Evolutionary conservation across 305 asterid species (phyloP).

Genomic region (Andrographis paniculata): DNA sequence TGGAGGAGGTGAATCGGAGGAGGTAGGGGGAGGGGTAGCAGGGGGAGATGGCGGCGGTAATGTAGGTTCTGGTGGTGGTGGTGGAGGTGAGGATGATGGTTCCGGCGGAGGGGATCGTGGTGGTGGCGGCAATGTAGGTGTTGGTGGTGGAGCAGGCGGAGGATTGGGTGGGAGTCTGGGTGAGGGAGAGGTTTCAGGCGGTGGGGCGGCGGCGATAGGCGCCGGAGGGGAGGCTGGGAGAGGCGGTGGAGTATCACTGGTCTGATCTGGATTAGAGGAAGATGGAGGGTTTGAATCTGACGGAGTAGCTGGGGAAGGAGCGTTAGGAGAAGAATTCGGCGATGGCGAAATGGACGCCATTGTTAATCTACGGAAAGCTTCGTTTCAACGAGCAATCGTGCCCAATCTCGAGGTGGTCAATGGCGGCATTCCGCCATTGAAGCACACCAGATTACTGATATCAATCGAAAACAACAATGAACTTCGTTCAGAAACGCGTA

Average conservation of each 20-base stretch:
- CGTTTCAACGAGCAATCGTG: not conserved
- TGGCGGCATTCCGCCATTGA: not conserved
- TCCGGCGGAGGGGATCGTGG: conserved; percentile 6
- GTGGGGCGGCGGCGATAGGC: conserved; percentile 34
- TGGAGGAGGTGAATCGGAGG: conserved; percentile 28
- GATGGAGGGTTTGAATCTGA: not conserved
- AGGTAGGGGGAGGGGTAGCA: conserved; percentile 19
- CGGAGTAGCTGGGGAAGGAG: conserved; percentile 26
- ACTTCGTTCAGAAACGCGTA: no score
- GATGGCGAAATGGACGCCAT: conserved; percentile 29
- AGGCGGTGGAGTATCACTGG: conserved; percentile 32
- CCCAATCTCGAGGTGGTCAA: not conserved
- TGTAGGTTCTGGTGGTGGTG: conserved; percentile 8
- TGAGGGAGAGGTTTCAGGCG: conserved; percentile 38
- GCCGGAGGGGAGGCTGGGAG: conserved; percentile 33
- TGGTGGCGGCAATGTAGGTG: conserved; percentile 23
- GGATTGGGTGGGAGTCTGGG: conserved; percentile 33
- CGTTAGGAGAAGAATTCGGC: conserved; percentile 30
- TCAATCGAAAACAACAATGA: no score
- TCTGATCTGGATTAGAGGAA: conserved; percentile 24
- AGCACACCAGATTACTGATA: no score
- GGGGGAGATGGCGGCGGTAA: conserved; percentile 30
- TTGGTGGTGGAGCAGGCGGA: conserved; percentile 33
- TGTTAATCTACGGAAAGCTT: not conserved
- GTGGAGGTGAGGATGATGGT: not conserved